These are phyloP conservation scores for Mrakia blollopis DNA, from an alignment of 768 basidiomycete species.

Conservation along the genomic window DNA sequence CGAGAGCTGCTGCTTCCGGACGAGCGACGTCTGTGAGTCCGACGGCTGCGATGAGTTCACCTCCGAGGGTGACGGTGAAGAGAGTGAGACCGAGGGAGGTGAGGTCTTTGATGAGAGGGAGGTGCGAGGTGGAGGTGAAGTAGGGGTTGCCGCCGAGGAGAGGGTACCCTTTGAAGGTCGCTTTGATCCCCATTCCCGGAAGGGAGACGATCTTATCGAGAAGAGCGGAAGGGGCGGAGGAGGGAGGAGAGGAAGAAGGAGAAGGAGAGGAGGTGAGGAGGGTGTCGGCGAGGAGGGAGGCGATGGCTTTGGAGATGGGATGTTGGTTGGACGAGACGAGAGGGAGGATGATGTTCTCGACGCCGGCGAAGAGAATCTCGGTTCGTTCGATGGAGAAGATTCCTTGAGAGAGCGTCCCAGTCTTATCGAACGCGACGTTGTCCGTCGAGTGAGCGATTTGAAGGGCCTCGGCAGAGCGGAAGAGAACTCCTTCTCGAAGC, in stretches of 20 bases:
- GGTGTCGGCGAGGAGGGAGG: conserved; percentile 34
- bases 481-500: conserved; percentile 12
- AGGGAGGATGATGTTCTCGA: not conserved
- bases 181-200: conserved; percentile 34
- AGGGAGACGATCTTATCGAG: conserved; percentile 38
- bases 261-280: conserved; percentile 31
- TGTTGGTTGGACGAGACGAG: not conserved
- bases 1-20: conserved; percentile 7
- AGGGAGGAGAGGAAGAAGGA: not conserved
- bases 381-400: conserved; percentile 5
- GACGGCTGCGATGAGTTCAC: conserved; percentile 23
- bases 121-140: conserved; percentile 43
- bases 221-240: too few species aligned
- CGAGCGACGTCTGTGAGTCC: conserved; percentile 29
- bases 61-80: conserved; percentile 28
- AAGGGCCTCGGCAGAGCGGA: conserved; percentile 30
- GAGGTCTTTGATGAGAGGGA: conserved; percentile 39
- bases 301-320: conserved; percentile 42
- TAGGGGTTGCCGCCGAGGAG: conserved; percentile 44
- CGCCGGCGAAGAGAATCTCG: not conserved
- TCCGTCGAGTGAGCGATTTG: conserved; percentile 7
- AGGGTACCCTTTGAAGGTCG: not conserved
- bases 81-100: conserved; percentile 19
- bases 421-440: conserved; percentile 28
- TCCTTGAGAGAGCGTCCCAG: conserved; percentile 25